These are phyloP conservation scores for Talaromyces verruculosus DNA, from an alignment of 2,329 filamentous ascomycete species.

Conservation along the genomic window DNA sequence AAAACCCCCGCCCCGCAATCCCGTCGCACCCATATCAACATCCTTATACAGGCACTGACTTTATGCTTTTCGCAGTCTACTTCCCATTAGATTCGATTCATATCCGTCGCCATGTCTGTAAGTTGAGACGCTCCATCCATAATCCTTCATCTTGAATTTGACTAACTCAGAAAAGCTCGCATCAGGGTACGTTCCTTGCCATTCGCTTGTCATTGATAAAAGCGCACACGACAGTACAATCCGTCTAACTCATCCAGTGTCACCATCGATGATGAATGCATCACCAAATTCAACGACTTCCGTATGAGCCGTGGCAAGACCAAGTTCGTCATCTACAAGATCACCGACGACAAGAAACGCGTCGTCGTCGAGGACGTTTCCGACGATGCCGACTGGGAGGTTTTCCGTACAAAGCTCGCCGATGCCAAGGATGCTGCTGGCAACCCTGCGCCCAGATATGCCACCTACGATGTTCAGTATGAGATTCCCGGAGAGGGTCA, in stretches of 20 bases:
- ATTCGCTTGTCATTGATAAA: neutral
- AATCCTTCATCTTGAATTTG: neutral
- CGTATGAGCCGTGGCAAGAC: conserved; percentile 45
- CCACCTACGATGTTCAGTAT: conserved; percentile 53
- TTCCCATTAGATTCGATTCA: neutral
- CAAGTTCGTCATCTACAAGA: conserved; percentile 56
- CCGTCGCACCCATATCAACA: conserved; percentile 8
- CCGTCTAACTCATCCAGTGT: conserved; percentile 38
- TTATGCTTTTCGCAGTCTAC: conserved; percentile 4
- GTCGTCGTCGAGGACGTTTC: conserved; percentile 51
- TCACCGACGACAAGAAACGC: conserved; percentile 51
- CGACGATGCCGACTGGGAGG: conserved; percentile 48
- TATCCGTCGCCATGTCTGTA: conserved; percentile 17
- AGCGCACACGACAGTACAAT: conserved; percentile 4
- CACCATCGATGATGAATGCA: conserved; percentile 48
- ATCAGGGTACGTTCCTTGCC: conserved; percentile 22
- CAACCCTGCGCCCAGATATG: conserved; percentile 49
- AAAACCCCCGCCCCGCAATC: conserved; percentile 10
- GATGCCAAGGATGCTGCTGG: conserved; percentile 45
- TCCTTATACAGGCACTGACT: neutral
- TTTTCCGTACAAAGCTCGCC: conserved; percentile 49
- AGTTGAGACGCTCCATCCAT: neutral
- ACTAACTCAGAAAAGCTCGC: conserved; percentile 18
- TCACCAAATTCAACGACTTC: conserved; percentile 46
- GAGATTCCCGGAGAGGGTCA: conserved; percentile 51